Conservation (phyloP, 495 filamentous ascomycete genomes). For the Articulospora tetracladia region DNA sequence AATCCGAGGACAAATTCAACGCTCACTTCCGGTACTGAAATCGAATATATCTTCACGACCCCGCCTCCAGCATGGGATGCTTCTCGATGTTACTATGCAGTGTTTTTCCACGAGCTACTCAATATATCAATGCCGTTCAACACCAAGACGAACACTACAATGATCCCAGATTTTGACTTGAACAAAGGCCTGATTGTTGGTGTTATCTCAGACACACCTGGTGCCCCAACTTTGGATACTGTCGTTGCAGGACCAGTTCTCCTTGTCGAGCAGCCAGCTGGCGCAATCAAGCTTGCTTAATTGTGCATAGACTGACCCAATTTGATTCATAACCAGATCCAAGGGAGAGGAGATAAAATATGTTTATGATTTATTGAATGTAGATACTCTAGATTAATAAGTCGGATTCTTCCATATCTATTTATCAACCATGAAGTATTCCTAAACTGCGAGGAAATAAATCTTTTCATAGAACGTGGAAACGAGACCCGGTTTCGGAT, state of each 20-base stretch:
- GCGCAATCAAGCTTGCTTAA: constrained; percentile 7
- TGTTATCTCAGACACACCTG: constrained; percentile 37
- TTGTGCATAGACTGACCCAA: not conserved
- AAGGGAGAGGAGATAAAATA: no score
- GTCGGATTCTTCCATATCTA: no score
- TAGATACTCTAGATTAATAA: no score
- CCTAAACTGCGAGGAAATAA: no score
- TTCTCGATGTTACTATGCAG: constrained; percentile 41
- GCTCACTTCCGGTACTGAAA: constrained; percentile 38
- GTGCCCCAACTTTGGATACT: constrained; percentile 42
- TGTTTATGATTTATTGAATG: no score
- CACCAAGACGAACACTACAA: constrained; percentile 33
- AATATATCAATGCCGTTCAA: constrained; percentile 44
- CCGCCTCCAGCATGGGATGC: constrained; percentile 32
- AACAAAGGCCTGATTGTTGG: constrained; percentile 43
- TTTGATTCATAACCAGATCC: no score
- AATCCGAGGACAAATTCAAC: constrained; percentile 30
- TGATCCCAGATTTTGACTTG: constrained; percentile 40
- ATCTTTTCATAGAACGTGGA: no score
- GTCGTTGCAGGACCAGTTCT: constrained; percentile 39
- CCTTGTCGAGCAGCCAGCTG: constrained; percentile 35
- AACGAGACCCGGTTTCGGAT: no score
- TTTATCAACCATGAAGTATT: no score
- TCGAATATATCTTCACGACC: constrained; percentile 38
- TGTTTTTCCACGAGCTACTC: constrained; percentile 46